Base-by-base conservation (phyloP, 2,329 filamentous ascomycete genomes). In the Zasmidium cellare region DNA sequence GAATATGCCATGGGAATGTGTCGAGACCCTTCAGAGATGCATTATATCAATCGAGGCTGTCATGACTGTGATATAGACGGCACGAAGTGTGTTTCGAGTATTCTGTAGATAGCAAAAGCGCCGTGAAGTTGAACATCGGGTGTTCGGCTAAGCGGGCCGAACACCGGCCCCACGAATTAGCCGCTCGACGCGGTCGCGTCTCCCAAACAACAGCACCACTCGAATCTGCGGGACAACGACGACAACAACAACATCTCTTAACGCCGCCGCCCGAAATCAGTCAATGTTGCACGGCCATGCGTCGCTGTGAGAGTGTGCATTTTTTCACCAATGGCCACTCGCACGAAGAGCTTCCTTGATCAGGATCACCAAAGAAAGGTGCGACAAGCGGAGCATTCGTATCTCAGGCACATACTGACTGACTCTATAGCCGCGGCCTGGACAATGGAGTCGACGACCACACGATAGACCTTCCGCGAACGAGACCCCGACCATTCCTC, bases 311-410 rank as follows among this genome's bases (percentile, higher is more conserved):
- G 25, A 20, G n/a, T 11, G n/a, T 47, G 14, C 22, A 7, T 12
- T 16, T 45, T 20, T 44, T 22, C 9, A 11, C 22, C 47, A 18
- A 70, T 70, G 67, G 60, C 66, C 20, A 61, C 57, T 53, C 76
- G 76, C 60, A 80, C 80, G 62, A 79, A 76, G 67, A 79, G 78
- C 60, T 82, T 82, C 72, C 81, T 81, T 67, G 78, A 82, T 58
- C 76, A 80, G 66, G 70, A 78, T 51, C 71, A 72, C 59, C 75
- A 69, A 58, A 77, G 78, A 71, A 77, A 79, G 67, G 50, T 56
- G 22, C 24, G 28, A 41, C 41, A 41, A 23, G 25, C 16, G 20
- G 22, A 24, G 45, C 57, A 46, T 14, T 9, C 23, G 9, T n/a
- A 20, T 16, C n/a, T n/a, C 16, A 55, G n/a, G 20, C 52, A 44